phyloP scores from a whole-genome alignment of 257 asterid species.

The Primulina eburnea region DNA sequence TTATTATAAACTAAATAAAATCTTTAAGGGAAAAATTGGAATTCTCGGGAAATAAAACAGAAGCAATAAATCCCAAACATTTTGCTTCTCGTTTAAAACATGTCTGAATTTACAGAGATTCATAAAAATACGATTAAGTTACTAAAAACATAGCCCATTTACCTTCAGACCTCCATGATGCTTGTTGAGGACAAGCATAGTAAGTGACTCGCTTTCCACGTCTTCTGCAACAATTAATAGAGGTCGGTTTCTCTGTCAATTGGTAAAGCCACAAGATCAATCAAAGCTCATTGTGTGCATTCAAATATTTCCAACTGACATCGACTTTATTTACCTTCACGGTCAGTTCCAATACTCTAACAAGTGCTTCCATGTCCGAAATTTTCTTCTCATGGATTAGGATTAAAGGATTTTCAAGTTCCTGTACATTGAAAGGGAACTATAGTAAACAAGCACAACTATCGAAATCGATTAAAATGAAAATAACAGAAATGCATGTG shows the following conservation, averaged over 20 bases:
- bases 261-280: conserved; percentile 17
- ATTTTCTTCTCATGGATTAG: conserved; percentile 89
- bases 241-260: conserved; percentile 61
- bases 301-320: conserved; percentile 16
- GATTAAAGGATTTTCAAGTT: conserved; percentile 85
- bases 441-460: conserved; percentile 5
- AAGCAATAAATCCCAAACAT: conserved; percentile 10
- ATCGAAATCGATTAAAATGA: conserved; percentile 4
- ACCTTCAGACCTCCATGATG: conserved; percentile 84
- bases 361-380: conserved; percentile 64
- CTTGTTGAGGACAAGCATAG: conserved; percentile 80
- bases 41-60: background rate
- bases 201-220: conserved; percentile 67
- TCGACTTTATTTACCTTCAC: conserved; percentile 49
- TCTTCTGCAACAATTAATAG: conserved; percentile 87
- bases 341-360: conserved; percentile 69
- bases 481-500: background rate
- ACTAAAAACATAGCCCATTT: conserved; percentile 10
- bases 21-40: conserved; percentile 4
- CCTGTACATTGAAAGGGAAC: conserved; percentile 48
- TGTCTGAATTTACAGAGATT: conserved; percentile 5
- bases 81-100: conserved; percentile 7
- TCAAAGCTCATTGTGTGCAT: conserved; percentile 9
- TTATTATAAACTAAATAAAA: background rate
- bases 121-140: conserved; percentile 4